Evolutionary conservation across 1,139 yeast species (phyloP).

Genomic region (Schwanniomyces etchellsii): DNA sequence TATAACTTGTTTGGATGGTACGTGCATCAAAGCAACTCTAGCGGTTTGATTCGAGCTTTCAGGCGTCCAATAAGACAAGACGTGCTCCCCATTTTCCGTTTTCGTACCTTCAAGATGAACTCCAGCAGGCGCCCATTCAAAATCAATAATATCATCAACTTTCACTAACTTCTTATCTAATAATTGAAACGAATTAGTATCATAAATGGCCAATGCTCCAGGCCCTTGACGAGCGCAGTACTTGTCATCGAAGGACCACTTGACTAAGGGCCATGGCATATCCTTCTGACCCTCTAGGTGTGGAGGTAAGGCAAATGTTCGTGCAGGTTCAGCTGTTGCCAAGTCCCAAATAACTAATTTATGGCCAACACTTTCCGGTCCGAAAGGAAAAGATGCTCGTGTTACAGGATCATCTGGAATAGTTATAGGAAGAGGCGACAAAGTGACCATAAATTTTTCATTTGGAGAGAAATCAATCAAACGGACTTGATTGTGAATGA

Average conservation of each 20-base stretch:
- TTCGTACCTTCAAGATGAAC: conserved; percentile 59
- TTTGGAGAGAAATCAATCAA: conserved; percentile 89
- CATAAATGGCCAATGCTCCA: conserved; percentile 85
- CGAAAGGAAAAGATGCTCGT: conserved; percentile 70
- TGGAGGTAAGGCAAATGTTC: conserved; percentile 90
- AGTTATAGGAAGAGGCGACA: conserved; percentile 79
- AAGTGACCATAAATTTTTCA: conserved; percentile 85
- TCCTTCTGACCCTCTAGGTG: conserved; percentile 62
- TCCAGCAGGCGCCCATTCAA: conserved; percentile 93
- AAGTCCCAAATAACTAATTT: conserved; percentile 93
- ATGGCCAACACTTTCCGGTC: conserved; percentile 87
- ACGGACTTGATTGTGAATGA: conserved; percentile 85
- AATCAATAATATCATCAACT: conserved; percentile 82
- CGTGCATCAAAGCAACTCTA: conserved; percentile 85
- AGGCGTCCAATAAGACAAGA: conserved; percentile 95
- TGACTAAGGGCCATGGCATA: conserved; percentile 95
- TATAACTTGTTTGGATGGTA: conserved; percentile 75
- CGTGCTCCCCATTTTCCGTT: conserved; percentile 51
- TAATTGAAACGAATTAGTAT: conserved; percentile 62
- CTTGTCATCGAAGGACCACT: conserved; percentile 92
- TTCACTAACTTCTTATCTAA: conserved; percentile 83
- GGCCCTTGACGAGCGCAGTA: conserved; percentile 96
- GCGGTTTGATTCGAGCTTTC: conserved; percentile 92
- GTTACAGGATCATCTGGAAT: conserved; percentile 65
- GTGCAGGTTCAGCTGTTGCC: conserved; percentile 72